phyloP scores from a whole-genome alignment of 352 stramenopile genomes.

The Nothophytophthora sp. region DNA sequence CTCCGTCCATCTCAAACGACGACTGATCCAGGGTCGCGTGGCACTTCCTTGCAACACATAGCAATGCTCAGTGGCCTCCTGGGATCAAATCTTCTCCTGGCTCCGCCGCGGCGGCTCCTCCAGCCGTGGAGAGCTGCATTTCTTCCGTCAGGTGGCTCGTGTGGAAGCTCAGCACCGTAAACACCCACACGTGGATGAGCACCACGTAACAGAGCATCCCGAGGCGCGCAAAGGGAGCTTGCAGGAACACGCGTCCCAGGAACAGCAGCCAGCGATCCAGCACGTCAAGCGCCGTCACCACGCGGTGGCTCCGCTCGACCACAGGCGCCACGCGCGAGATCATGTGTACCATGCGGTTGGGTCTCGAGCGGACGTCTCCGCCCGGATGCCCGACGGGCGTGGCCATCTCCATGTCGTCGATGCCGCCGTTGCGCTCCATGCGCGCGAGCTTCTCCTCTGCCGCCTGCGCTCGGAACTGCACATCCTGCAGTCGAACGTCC shows the following conservation, averaged over 20 bases:
- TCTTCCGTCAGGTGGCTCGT: constrained; percentile 86
- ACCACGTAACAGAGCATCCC: constrained; percentile 74
- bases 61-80: constrained; percentile 8
- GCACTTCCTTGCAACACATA: too few relatives aligned
- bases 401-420: constrained; percentile 72
- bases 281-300: constrained; percentile 64
- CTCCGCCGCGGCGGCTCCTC: constrained; percentile 16
- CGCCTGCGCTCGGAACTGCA: constrained; percentile 38
- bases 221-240: constrained; percentile 73
- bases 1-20: background rate
- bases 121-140: constrained; percentile 40
- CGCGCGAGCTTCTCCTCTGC: constrained; percentile 63
- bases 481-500: constrained; percentile 65
- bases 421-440: constrained; percentile 62
- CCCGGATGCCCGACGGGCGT: constrained; percentile 40
- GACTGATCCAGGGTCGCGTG: too few relatives aligned
- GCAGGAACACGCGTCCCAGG: constrained; percentile 76
- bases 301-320: constrained; percentile 66
- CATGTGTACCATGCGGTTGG: constrained; percentile 68
- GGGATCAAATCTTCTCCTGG: constrained; percentile 30
- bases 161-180: constrained; percentile 87
- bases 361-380: constrained; percentile 32
- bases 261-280: constrained; percentile 79
- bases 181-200: constrained; percentile 87
- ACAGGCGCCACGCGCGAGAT: constrained; percentile 68